Conservation (phyloP, 129 eudicot genomes). For the Kitagawia praeruptora region DNA sequence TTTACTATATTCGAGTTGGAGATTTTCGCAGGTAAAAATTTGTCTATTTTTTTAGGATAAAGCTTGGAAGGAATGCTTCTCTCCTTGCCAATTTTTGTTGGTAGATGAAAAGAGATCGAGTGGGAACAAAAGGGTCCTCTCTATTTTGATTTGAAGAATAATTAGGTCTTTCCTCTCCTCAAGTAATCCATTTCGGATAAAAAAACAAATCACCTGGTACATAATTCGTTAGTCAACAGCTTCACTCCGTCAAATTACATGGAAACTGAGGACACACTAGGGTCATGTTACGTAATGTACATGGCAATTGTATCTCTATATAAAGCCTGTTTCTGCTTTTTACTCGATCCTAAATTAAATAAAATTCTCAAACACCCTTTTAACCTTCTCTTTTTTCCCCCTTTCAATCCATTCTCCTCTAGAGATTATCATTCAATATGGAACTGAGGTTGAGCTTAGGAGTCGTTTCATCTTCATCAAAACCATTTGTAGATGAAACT, state of each 20-base stretch:
- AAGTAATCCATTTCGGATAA: too few species aligned
- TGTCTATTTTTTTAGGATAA: too few species aligned
- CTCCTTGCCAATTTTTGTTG: neutral
- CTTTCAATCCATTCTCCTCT: neutral
- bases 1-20: too few species aligned
- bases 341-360: conserved; percentile 16
- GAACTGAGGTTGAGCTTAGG: conserved; percentile 72
- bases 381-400: neutral
- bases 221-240: neutral
- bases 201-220: too few species aligned
- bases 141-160: neutral
- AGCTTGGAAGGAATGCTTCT: neutral
- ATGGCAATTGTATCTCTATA: conserved; percentile 25
- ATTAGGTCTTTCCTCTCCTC: neutral
- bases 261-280: conserved; percentile 11
- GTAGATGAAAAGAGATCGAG: neutral
- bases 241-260: neutral
- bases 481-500: conserved; percentile 8
- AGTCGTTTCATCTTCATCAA: conserved; percentile 20
- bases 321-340: conserved; percentile 23
- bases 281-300: too few species aligned
- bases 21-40: too few species aligned
- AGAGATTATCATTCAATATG: conserved; percentile 6
- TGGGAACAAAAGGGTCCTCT: neutral
- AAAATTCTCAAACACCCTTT: neutral